phyloP scores from a whole-genome alignment of 441 rosid genomes.

The Pelargonium fulgidum region DNA sequence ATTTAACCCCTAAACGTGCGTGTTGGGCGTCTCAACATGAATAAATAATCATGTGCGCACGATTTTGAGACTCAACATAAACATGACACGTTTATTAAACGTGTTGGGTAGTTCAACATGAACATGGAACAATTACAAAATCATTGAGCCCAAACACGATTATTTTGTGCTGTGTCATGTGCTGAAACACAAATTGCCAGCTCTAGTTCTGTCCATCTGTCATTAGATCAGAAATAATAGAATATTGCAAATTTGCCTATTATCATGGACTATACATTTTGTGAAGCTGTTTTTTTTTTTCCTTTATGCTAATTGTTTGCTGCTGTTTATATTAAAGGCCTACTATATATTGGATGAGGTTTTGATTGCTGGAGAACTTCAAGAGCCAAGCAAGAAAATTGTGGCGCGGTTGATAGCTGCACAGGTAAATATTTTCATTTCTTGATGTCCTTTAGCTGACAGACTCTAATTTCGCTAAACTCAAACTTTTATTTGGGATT shows the following conservation, averaged over 20 bases:
- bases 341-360: constrained; percentile 74
- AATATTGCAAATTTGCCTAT: neutral
- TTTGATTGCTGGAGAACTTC: constrained; percentile 94
- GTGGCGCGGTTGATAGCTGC: constrained; percentile 78
- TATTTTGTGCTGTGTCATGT: too few relatives aligned
- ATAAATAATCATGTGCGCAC: too few relatives aligned
- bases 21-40: too few relatives aligned
- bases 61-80: neutral
- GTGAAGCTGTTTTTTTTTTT: constrained; percentile 8
- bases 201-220: neutral
- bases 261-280: neutral
- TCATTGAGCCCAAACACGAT: too few relatives aligned
- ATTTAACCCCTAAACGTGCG: too few relatives aligned
- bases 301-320: neutral
- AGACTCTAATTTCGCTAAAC: neutral
- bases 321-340: constrained; percentile 37
- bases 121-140: too few relatives aligned
- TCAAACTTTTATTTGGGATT: neutral
- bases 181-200: too few relatives aligned
- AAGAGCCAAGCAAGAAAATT: constrained; percentile 95
- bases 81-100: too few relatives aligned
- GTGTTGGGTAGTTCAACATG: too few relatives aligned
- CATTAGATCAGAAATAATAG: neutral
- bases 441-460: neutral
- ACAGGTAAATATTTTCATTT: constrained; percentile 42